phyloP scores from a whole-genome alignment of 306 rosid species.

The Arachis hypogaea region DNA sequence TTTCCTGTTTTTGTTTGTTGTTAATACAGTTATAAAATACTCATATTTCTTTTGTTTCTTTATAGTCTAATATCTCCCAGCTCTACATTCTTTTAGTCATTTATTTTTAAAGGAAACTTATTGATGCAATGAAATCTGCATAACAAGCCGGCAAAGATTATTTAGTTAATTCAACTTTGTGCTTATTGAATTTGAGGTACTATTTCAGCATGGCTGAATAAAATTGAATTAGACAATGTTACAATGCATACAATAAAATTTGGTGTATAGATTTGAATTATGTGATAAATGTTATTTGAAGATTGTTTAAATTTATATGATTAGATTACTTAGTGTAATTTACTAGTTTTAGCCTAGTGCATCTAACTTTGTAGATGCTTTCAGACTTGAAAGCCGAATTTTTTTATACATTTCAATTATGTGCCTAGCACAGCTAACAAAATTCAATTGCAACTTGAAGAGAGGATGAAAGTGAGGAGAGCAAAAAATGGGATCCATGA shows the following conservation, averaged over 20 bases:
- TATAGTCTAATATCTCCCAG: not conserved
- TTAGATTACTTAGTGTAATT: too few relatives aligned
- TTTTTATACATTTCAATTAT: conserved; percentile 6
- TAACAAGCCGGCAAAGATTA: not conserved
- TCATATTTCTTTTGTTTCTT: conserved; percentile 7
- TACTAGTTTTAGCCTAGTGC: too few relatives aligned
- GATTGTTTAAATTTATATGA: too few relatives aligned
- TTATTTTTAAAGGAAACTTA: not conserved
- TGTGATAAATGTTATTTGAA: not conserved
- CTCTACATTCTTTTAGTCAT: not conserved
- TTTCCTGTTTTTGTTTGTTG: conserved; percentile 1
- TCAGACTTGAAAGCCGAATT: not conserved
- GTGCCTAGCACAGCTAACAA: conserved; percentile 10
- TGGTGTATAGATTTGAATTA: too few relatives aligned
- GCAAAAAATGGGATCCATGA: not conserved
- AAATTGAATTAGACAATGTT: not conserved
- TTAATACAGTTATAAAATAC: conserved; percentile 12
- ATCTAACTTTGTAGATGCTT: too few relatives aligned
- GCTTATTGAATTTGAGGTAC: not conserved
- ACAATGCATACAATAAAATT: too few relatives aligned
- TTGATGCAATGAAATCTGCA: conserved; percentile 22
- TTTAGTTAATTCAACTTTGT: not conserved
- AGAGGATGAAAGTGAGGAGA: not conserved
- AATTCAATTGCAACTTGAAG: not conserved
- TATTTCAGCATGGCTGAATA: conserved; percentile 4